Base-by-base conservation (phyloP, 2,329 filamentous ascomycete genomes). In the Cercospora janseana region DNA sequence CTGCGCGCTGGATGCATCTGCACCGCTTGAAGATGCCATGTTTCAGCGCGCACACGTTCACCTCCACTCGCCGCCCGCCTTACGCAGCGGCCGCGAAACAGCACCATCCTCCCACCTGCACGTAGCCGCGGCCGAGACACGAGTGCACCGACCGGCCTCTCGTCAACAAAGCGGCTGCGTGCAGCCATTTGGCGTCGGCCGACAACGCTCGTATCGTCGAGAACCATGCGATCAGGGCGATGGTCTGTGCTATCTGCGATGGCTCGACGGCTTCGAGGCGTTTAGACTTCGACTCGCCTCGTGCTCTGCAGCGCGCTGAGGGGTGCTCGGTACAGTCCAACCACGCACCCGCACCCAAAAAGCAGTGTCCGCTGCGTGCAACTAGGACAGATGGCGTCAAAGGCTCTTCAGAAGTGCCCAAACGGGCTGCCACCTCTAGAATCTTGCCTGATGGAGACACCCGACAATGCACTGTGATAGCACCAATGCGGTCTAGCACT, bases 391-490 rank as follows among this genome's bases (percentile, higher is more conserved):
- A 34, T 9, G 23, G 35, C 35, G 20, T 24, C 35, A 24, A 38
- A 12, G 20, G 35, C 35, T 38, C 20, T 23, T n/a, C 13, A 6
- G 8, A 23, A 13, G 15, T 8, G 27, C 41, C 41, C 41, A 7
- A 32, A 44, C 10, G 8, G 41, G 41, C 24, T 21, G 9, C 15
- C 41, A 31, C 26, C 41, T 32, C 12, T 32, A 20, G 4, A 13
- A 44, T 18, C 9, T 20, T 27, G 24, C 44, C 44, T 8, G 21
- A 46, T 38, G 44, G 44, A 29, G 32, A 38, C 31, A 28, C 13
- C 44, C 32, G 44, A 46, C n/a, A 8, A 44, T 46, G 44, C 44
- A 28, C 31, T 37, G 44, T 38, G 44, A 46, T 29, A 27, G 34
- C 44, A 40, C 44, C 23, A 37, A 26, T 28, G 26, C 21, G 44